phyloP scores from a whole-genome alignment of 164 flowering plant genomes.

The Berberis vulgaris region DNA sequence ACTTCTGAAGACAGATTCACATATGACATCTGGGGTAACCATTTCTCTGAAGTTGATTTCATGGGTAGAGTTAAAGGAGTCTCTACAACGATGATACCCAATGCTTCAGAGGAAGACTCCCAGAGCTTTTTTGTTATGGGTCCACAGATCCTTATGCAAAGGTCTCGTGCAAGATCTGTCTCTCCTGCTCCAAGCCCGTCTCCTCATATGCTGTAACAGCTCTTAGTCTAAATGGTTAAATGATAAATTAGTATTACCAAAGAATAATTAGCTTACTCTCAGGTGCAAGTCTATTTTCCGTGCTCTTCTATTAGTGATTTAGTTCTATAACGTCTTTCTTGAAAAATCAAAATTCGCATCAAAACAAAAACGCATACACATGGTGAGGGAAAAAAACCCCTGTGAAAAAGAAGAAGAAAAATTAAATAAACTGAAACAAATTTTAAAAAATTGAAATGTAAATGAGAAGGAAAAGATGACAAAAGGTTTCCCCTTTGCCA shows the following conservation, averaged over 20 bases:
- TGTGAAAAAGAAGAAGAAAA: too few species aligned
- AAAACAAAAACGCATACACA: too few species aligned
- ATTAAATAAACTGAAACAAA: too few species aligned
- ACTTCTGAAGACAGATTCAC: conserved; percentile 28
- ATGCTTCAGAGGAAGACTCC: conserved; percentile 30
- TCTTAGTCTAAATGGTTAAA: conserved; percentile 31
- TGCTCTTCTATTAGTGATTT: neutral
- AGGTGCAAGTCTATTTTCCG: neutral
- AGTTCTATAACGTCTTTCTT: too few species aligned
- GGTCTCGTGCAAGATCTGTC: conserved; percentile 21
- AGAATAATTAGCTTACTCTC: conserved; percentile 9
- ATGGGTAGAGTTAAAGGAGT: conserved; percentile 19
- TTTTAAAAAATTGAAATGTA: too few species aligned
- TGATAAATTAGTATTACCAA: conserved; percentile 15
- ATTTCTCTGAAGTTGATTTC: conserved; percentile 43
- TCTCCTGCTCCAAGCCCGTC: conserved; percentile 10
- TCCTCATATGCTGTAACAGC: conserved; percentile 35
- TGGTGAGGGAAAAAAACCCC: too few species aligned
- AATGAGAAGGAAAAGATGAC: too few species aligned
- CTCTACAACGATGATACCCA: conserved; percentile 17
- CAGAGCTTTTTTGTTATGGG: conserved; percentile 69
- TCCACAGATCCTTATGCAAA: conserved; percentile 46
- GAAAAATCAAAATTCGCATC: too few species aligned
- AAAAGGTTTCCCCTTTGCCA: too few species aligned
- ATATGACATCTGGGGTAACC: conserved; percentile 90